Conservation (phyloP, 148 eudicot genomes). For the Rhododendron ferrugineum region DNA sequence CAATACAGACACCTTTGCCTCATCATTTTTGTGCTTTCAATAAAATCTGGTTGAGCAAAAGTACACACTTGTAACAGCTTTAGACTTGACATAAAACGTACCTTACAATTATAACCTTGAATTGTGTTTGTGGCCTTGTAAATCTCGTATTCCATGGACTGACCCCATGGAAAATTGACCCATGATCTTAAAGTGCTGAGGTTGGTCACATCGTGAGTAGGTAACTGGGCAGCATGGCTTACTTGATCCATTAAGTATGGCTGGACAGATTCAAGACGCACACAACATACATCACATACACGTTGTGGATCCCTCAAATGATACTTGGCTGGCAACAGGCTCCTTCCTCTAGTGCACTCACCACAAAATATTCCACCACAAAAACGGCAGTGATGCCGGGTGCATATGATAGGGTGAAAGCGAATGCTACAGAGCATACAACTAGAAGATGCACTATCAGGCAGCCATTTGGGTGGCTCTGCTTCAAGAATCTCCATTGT, state of each 20-base stretch:
- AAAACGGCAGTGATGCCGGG: conserved; percentile 70
- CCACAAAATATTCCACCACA: conserved; percentile 72
- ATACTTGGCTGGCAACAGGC: conserved; percentile 53
- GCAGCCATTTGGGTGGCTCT: conserved; percentile 66
- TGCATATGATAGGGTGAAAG: conserved; percentile 61
- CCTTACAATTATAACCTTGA: conserved; percentile 37
- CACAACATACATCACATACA: conserved; percentile 75
- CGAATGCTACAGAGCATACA: conserved; percentile 64
- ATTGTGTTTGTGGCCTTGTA: conserved; percentile 67
- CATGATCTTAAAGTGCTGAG: conserved; percentile 63
- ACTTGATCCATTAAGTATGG: conserved; percentile 57
- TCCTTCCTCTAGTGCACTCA: conserved; percentile 60
- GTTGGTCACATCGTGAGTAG: conserved; percentile 62
- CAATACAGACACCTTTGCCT: neutral
- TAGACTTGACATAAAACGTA: conserved; percentile 11
- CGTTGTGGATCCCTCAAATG: conserved; percentile 41
- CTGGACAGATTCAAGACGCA: conserved; percentile 57
- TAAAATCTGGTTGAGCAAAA: neutral
- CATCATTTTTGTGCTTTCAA: neutral
- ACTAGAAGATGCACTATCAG: conserved; percentile 55
- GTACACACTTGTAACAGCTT: neutral
- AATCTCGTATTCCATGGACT: conserved; percentile 66
- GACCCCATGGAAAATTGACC: conserved; percentile 67
- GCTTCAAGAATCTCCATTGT: conserved; percentile 45
- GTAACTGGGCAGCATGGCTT: conserved; percentile 59